phyloP scores from a whole-genome alignment of 2,329 filamentous ascomycete genomes.

The Alternaria sp. region DNA sequence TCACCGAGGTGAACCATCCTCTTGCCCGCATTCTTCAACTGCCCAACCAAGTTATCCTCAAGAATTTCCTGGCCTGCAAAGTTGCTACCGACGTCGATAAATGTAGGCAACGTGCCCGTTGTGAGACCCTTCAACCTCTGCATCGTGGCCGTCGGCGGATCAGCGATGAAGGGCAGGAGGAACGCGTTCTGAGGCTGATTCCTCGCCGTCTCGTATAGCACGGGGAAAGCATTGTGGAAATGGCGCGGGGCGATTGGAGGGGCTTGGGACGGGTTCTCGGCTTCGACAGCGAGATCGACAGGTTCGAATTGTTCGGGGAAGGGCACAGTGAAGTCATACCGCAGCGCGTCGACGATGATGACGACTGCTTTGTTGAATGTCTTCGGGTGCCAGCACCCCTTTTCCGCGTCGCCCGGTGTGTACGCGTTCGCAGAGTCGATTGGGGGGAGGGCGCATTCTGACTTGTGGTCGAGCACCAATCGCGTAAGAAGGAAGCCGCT shows the following conservation, averaged over 20 bases:
- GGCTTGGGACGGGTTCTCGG: slow-evolving; percentile 17
- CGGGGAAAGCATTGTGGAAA: slow-evolving; percentile 87
- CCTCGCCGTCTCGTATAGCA: slow-evolving; percentile 82
- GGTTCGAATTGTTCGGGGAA: slow-evolving; percentile 63
- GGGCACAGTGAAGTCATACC: slow-evolving; percentile 96
- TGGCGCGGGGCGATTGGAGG: slow-evolving; percentile 55
- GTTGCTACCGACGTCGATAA: slow-evolving; percentile 91
- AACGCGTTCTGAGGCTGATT: slow-evolving; percentile 82
- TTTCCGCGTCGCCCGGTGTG: slow-evolving; percentile 52
- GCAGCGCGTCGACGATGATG: slow-evolving; percentile 88
- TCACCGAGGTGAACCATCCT: slow-evolving; percentile 94
- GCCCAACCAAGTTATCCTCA: slow-evolving; percentile 79
- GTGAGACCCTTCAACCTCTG: slow-evolving; percentile 93
- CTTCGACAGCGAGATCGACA: slow-evolving; percentile 26
- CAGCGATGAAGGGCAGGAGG: slow-evolving; percentile 92
- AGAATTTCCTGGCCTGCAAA: slow-evolving; percentile 96
- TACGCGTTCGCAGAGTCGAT: slow-evolving; percentile 56
- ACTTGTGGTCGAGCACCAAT: slow-evolving; percentile 77
- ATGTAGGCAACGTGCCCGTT: slow-evolving; percentile 92
- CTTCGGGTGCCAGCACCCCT: slow-evolving; percentile 95
- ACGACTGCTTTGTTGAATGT: slow-evolving; percentile 91
- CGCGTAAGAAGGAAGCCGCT: slow-evolving; percentile 93
- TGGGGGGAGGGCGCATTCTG: slow-evolving; percentile 78
- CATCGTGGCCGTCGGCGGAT: slow-evolving; percentile 91
- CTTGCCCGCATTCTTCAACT: slow-evolving; percentile 70